phyloP scores from a whole-genome alignment of 306 rosid species.

The Malus orientalis region DNA sequence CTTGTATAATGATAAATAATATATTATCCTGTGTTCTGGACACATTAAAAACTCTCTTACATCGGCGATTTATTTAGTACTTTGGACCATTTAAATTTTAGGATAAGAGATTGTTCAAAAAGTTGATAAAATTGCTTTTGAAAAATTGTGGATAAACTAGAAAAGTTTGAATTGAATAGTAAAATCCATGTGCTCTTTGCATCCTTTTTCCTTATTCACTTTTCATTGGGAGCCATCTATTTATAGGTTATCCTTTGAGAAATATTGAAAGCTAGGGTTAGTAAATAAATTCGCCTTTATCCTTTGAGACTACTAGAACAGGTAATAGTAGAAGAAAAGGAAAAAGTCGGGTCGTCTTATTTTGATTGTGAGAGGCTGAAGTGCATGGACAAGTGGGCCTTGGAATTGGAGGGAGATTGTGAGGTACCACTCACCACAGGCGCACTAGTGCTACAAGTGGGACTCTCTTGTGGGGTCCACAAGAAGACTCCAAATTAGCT shows the following conservation, averaged over 20 bases:
- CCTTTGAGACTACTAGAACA: neutral
- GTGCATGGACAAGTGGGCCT: neutral
- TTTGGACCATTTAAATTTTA: neutral
- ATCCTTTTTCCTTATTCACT: slow-evolving; percentile 3
- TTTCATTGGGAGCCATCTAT: neutral
- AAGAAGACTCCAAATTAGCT: neutral
- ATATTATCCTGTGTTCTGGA: rapidly evolving
- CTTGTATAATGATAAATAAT: too few relatives aligned
- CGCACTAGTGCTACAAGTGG: slow-evolving; percentile 15
- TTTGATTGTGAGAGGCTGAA: neutral
- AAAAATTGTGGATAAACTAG: slow-evolving; percentile 17
- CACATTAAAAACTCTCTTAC: too few relatives aligned
- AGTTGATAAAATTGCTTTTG: neutral
- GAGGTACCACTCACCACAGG: neutral
- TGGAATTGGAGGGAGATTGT: neutral
- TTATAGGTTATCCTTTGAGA: neutral
- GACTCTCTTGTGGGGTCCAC: neutral
- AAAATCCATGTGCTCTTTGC: neutral
- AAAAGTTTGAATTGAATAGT: neutral
- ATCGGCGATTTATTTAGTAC: neutral
- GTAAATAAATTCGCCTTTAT: too few relatives aligned
- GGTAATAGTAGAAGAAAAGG: neutral
- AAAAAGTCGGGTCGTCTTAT: neutral
- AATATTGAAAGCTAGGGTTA: neutral
- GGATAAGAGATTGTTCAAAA: neutral